Evolutionary conservation across 805 yeast genomes (phyloP).

Genomic region (Starmerella apicola): DNA sequence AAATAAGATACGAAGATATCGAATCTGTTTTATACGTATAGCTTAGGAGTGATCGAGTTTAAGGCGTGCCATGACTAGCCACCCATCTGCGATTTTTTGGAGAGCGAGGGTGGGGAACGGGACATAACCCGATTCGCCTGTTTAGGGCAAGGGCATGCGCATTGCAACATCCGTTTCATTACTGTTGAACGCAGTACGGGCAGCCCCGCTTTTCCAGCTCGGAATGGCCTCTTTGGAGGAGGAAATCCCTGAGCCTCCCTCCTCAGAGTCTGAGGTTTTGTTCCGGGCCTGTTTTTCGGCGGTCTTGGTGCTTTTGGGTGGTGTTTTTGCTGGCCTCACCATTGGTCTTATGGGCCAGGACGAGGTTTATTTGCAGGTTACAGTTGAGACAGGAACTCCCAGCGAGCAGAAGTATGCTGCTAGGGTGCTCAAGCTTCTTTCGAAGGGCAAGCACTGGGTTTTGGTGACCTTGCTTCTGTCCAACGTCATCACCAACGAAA

Average conservation of each 20-base stretch:
- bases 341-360: constrained; percentile 96
- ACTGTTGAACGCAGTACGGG: background rate
- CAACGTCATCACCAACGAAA: constrained; percentile 87
- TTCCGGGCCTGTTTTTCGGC: constrained; percentile 22
- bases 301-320: constrained; percentile 28
- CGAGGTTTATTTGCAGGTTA: constrained; percentile 84
- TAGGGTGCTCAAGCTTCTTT: constrained; percentile 58
- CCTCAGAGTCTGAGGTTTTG: constrained; percentile 4
- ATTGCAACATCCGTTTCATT: background rate
- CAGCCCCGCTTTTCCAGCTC: background rate
- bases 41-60: no score
- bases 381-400: constrained; percentile 63
- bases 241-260: background rate
- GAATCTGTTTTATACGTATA: no score
- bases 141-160: no score
- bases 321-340: constrained; percentile 46
- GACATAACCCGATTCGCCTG: no score
- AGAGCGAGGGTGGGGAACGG: no score
- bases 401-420: constrained; percentile 57
- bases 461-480: constrained; percentile 73
- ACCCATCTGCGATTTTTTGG: no score
- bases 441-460: constrained; percentile 91
- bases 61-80: no score
- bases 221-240: background rate
- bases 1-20: no score